Conservation (phyloP, 1,139 yeast genomes). For the Diutina neorugosa region DNA sequence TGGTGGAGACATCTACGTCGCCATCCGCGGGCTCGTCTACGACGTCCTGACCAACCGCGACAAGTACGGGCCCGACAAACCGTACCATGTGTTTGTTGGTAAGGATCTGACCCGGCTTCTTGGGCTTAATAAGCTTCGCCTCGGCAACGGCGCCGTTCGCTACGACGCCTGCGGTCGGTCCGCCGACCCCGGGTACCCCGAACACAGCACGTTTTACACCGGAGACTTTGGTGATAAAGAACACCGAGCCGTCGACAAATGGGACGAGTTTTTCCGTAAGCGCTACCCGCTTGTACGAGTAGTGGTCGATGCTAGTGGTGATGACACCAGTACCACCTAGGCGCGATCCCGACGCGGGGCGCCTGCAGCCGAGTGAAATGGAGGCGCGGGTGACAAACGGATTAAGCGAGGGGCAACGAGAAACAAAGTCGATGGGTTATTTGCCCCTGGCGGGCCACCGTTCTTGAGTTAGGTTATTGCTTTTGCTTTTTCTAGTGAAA, state of each 20-base stretch:
- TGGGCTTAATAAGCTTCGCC: slow-evolving; percentile 30
- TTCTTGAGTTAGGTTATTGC: no score
- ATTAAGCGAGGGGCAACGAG: no score
- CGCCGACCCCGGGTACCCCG: neutral
- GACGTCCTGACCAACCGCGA: slow-evolving; percentile 58
- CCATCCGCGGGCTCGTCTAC: slow-evolving; percentile 61
- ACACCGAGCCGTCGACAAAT: slow-evolving; percentile 37
- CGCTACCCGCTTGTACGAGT: slow-evolving; percentile 31
- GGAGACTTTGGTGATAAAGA: slow-evolving; percentile 39
- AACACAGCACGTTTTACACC: slow-evolving; percentile 32
- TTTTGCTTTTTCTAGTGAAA: no score
- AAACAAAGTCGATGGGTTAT: no score
- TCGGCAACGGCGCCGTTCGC: slow-evolving; percentile 20
- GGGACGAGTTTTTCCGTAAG: slow-evolving; percentile 45
- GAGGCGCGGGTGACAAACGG: neutral
- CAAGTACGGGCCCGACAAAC: slow-evolving; percentile 67
- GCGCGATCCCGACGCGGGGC: neutral
- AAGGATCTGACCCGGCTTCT: slow-evolving; percentile 68
- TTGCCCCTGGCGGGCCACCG: no score
- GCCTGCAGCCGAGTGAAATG: neutral
- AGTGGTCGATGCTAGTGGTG: slow-evolving; percentile 13
- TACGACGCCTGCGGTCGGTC: slow-evolving; percentile 15
- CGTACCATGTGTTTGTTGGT: slow-evolving; percentile 64
- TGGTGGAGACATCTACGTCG: slow-evolving; percentile 44
- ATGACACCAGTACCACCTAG: neutral